A percentile compares a stretch with the other conserved stretches of the same genome.
Conservation (phyloP, 2,329 filamentous ascomycete species). For the Ophiostoma himal-ulmi region DNA sequence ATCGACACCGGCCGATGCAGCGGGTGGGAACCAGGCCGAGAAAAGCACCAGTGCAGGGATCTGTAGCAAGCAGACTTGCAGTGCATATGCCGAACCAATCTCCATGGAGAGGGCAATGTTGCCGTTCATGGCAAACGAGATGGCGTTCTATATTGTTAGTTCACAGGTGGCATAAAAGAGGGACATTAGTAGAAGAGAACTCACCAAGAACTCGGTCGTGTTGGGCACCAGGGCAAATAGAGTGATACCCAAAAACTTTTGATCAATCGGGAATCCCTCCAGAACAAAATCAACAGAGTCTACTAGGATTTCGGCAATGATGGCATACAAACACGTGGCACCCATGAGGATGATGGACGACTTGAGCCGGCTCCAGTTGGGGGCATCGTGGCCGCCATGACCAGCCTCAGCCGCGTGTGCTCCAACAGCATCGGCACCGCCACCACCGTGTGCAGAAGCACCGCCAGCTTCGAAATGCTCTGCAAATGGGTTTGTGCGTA, state of each 20-base stretch:
- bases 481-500: constrained; percentile 20
- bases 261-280: constrained; percentile 82
- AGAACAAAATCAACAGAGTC: constrained; percentile 96
- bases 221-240: constrained; percentile 95
- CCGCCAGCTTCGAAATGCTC: constrained; percentile 18
- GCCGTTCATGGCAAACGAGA: constrained; percentile 98
- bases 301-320: constrained; percentile 94
- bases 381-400: constrained; percentile 84
- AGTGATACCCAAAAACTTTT: constrained; percentile 96
- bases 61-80: constrained; percentile 92
- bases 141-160: constrained; percentile 64
- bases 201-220: constrained; percentile 81
- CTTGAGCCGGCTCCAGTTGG: constrained; percentile 92
- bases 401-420: constrained; percentile 33
- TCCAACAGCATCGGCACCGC: not conserved
- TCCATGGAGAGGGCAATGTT: constrained; percentile 99
- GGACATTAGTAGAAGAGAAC: not conserved
- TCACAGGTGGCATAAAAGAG: constrained; percentile 44
- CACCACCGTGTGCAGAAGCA: constrained; percentile 18
- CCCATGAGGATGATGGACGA: constrained; percentile 82
- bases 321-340: constrained; percentile 87
- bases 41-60: constrained; percentile 90
- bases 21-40: constrained; percentile 60
- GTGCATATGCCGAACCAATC: constrained; percentile 91
- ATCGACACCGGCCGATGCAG: constrained; percentile 36